These are phyloP conservation scores for Melanomma pulvis-pyrius DNA, from an alignment of 495 filamentous ascomycete genomes.

Conservation along the genomic window DNA sequence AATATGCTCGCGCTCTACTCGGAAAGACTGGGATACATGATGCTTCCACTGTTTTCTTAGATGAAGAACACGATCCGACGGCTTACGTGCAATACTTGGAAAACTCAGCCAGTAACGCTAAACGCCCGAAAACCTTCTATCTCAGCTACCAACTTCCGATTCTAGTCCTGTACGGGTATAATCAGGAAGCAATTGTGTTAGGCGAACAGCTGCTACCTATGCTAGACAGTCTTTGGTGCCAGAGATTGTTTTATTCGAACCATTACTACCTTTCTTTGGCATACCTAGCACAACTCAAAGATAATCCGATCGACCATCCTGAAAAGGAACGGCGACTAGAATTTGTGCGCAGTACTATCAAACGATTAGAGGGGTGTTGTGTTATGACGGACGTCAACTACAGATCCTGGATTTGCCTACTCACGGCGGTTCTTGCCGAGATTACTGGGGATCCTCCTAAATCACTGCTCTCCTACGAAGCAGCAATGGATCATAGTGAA, in stretches of 20 bases:
- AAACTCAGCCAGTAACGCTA: slow-evolving; percentile 55
- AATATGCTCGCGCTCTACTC: slow-evolving; percentile 77
- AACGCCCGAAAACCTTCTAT: slow-evolving; percentile 64
- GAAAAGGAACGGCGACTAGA: slow-evolving; percentile 60
- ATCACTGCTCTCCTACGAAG: slow-evolving; percentile 70
- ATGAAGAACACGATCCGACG: slow-evolving; percentile 66
- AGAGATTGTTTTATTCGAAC: slow-evolving; percentile 65
- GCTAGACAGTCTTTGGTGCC: slow-evolving; percentile 69
- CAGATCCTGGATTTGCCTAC: slow-evolving; percentile 69
- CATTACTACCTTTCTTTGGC: slow-evolving; percentile 72
- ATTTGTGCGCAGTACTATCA: slow-evolving; percentile 59
- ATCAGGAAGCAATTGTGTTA: slow-evolving; percentile 67
- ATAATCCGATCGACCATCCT: slow-evolving; percentile 50
- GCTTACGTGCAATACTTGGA: slow-evolving; percentile 64
- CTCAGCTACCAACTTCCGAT: slow-evolving; percentile 70
- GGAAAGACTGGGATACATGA: slow-evolving; percentile 71
- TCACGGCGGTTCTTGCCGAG: slow-evolving; percentile 75
- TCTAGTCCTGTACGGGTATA: slow-evolving; percentile 75
- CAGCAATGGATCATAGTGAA: slow-evolving; percentile 76
- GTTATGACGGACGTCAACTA: slow-evolving; percentile 77
- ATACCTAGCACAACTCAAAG: slow-evolving; percentile 63
- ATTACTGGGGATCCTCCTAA: slow-evolving; percentile 62
- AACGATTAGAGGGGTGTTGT: slow-evolving; percentile 69
- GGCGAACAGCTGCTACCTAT: slow-evolving; percentile 64
- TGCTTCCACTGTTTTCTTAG: slow-evolving; percentile 66